Base-by-base conservation (phyloP, 345 rosid species). In the Laguncularia racemosa region DNA sequence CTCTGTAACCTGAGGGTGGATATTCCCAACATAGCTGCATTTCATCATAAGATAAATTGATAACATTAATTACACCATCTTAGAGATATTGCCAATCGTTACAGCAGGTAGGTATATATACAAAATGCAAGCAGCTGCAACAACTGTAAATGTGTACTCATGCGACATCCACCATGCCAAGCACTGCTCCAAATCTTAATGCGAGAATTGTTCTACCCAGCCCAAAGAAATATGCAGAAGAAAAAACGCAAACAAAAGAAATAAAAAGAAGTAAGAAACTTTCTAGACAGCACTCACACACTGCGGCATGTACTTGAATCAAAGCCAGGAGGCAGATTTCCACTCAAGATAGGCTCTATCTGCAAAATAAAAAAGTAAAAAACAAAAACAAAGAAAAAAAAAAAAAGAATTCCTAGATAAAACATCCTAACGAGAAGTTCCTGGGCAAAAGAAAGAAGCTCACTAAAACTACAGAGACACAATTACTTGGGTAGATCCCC, bases 231-330 rank as follows among this genome's bases (percentile, higher is more conserved):
- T 20, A 11, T 10, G 13, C n/a, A 20, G 43, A 51, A 53, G 46
- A 59, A 20, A 55, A 43, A 55, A 61, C 17, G 53, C 20, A 15
- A 52, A 53, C 38, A 58, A 44, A 52, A 12, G 40, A 59, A 55
- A 18, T 45, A 53, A 60, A 55, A 67, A 20, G 28, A 60, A 33
- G 61, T 57, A 59, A 52, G 55, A 69, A 64, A 66, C 61, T 61
- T 61, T 66, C 49, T 60, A 63, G 60, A 64, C 71, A 73, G 73
- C 80, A 82, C 91, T 84, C 84, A 84, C 91, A 84, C 84, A 67
- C 91, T 84, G 84, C 91, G 88, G 85, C 91, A 84, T 70, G 88
- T 46, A 70, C 84, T 78, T 68, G 91, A 65, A 82, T 84, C 88
- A 70, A 82, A 84, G 72, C 87, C 83, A 68, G 88, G 85, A 72